phyloP scores from a whole-genome alignment of 2,329 filamentous ascomycete species.

The Ilyonectria sp. region DNA sequence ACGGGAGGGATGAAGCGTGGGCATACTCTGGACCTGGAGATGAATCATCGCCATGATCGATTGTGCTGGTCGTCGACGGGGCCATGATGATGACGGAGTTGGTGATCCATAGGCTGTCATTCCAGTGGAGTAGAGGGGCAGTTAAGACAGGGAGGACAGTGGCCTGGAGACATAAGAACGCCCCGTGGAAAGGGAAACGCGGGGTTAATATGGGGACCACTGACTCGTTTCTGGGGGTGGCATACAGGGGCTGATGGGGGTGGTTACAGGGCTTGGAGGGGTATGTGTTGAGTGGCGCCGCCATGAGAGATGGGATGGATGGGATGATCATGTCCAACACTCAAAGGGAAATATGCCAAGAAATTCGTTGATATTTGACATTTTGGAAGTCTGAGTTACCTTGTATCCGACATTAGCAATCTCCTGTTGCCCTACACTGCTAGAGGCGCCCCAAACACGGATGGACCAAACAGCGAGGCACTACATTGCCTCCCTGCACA shows the following conservation, averaged over 20 bases:
- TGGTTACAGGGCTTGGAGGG: not conserved
- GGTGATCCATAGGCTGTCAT: constrained; percentile 10
- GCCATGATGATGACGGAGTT: constrained; percentile 26
- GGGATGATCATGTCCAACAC: not conserved
- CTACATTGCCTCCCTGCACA: constrained; percentile 27
- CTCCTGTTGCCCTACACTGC: not conserved
- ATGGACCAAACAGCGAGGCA: constrained; percentile 29
- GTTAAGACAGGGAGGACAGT: not conserved
- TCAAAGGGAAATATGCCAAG: not conserved
- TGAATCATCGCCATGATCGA: constrained; percentile 31
- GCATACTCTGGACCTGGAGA: not conserved
- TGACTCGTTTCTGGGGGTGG: constrained; percentile 11
- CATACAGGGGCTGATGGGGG: not conserved
- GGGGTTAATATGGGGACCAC: constrained; percentile 24
- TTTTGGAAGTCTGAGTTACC: not conserved
- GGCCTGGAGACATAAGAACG: not conserved
- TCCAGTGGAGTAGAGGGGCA: constrained; percentile 12
- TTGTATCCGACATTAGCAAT: not conserved
- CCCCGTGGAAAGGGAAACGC: constrained; percentile 8
- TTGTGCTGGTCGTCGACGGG: constrained; percentile 22
- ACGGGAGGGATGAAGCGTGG: not conserved
- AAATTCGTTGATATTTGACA: not conserved
- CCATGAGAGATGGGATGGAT: not conserved
- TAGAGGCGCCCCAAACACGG: not conserved
- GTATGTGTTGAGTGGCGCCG: not conserved